Conservation (phyloP, 495 filamentous ascomycete genomes). For the Cercophora sp. region DNA sequence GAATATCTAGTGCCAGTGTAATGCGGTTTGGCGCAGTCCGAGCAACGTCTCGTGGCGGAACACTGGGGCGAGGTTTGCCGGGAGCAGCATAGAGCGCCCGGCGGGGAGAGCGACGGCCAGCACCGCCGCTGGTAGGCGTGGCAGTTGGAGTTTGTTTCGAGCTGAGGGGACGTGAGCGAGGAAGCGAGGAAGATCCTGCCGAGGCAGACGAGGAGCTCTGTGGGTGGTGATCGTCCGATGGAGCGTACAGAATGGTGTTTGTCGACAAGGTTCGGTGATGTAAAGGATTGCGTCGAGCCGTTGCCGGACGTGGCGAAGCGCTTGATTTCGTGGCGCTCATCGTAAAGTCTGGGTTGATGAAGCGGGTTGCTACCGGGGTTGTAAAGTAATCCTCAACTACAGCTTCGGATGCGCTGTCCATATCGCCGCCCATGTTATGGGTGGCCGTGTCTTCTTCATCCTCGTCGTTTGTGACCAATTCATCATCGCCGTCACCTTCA, state of each 20-base stretch:
- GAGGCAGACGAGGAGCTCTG: constrained; percentile 49
- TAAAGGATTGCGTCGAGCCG: constrained; percentile 30
- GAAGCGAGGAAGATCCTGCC: constrained; percentile 24
- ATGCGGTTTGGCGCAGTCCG: constrained; percentile 43
- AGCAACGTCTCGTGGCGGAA: constrained; percentile 47
- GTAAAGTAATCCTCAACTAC: constrained; percentile 49
- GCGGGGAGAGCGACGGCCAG: constrained; percentile 49
- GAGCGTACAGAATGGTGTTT: constrained; percentile 73
- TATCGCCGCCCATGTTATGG: constrained; percentile 18
- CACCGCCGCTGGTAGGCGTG: constrained; percentile 18
- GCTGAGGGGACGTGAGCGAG: constrained; percentile 30
- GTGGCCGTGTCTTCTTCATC: constrained; percentile 48
- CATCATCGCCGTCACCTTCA: constrained; percentile 84
- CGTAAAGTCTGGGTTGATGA: constrained; percentile 20
- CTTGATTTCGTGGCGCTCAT: constrained; percentile 19
- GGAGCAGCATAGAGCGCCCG: constrained; percentile 34
- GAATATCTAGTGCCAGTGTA: constrained; percentile 27
- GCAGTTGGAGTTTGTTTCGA: constrained; percentile 34
- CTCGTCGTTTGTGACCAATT: constrained; percentile 75
- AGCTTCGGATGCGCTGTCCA: constrained; percentile 11
- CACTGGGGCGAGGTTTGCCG: constrained; percentile 46
- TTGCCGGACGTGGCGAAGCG: constrained; percentile 30
- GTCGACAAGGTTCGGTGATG: constrained; percentile 68
- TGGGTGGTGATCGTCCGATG: constrained; percentile 35
- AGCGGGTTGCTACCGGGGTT: constrained; percentile 31